Evolutionary conservation across 495 filamentous ascomycete genomes (phyloP).

Genomic region (Penicillium longicatenatum): DNA sequence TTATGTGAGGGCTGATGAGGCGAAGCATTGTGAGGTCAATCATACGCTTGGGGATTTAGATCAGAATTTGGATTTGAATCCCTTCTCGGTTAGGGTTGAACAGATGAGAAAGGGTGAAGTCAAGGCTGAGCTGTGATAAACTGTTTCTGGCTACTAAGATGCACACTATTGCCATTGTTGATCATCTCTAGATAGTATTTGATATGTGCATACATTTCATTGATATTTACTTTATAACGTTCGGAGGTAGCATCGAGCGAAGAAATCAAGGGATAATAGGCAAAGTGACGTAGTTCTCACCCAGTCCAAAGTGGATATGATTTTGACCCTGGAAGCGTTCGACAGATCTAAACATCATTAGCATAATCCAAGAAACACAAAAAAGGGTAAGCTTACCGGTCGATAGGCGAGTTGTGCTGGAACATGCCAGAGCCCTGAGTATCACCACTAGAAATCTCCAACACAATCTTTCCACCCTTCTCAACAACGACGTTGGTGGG

Average conservation of each 20-base stretch:
- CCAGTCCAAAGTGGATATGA: conserved; percentile 56
- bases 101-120: background rate
- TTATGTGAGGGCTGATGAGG: conserved; percentile 91
- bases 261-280: conserved; percentile 51
- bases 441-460: conserved; percentile 62
- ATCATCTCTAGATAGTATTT: too few relatives aligned
- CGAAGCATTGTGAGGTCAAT: conserved; percentile 97
- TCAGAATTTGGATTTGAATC: conserved; percentile 83
- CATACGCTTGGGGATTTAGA: conserved; percentile 87
- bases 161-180: too few relatives aligned
- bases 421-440: conserved; percentile 64
- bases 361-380: conserved; percentile 55
- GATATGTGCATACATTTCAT: background rate
- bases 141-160: too few relatives aligned
- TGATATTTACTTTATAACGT: background rate
- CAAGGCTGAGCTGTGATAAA: background rate
- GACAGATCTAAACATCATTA: conserved; percentile 30
- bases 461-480: conserved; percentile 21
- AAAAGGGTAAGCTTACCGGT: conserved; percentile 39
- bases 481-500: conserved; percentile 66
- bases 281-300: conserved; percentile 56
- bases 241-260: background rate
- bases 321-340: conserved; percentile 54
- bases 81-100: conserved; percentile 64
- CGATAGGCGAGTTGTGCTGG: conserved; percentile 50